Evolutionary conservation across 257 asterid species (phyloP), one percentile per base, ranked within the genome.

Genomic region (Schizonepeta tenuifolia): DNA sequence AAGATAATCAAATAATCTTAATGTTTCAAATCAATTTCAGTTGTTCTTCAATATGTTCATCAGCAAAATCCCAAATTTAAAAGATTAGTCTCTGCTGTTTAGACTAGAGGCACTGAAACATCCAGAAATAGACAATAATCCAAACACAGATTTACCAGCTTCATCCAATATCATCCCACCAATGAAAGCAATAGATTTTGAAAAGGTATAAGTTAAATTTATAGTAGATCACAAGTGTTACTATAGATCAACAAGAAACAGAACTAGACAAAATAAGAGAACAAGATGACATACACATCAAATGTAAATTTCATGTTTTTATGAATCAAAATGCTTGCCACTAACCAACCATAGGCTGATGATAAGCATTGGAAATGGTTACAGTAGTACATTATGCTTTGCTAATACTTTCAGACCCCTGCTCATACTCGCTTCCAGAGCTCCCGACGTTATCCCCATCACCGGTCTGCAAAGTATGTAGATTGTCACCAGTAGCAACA

Each of bases 391-490:
- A 49, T 24, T 9, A 65, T 6, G 50, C 63, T 59, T 24, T 22
- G 70, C 41, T 26, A 5, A 24, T 6, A 15, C 41, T 26, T 28
- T 28, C 64, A 14, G 64, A 57, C 2, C 64, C 21, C 6, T 33
- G 33, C 67, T 20, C 59, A 8, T n/a, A 64, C 31, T 53, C 43
- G 8, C 75, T 26, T 41, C 73, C 81, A 53, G 64, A 57, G 64
- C 64, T 57, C 15, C 64, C 64, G 18, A 2, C 28, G 9, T 7
- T 43, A 21, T 66, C 73, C 13, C 59, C 20, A 55, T 64, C 76
- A 26, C 44, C 18, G 2, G 15, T 64, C 44, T 21, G 60, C 57
- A 64, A 35, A 74, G 65, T 17, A 31, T 80, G 80, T 26, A 83
- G 70, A 12, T 38, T 21, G 14, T 15, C 56, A 18, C 59, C 12